Conservation (phyloP, 768 basidiomycete species). For the Leccinum rimulosum region DNA sequence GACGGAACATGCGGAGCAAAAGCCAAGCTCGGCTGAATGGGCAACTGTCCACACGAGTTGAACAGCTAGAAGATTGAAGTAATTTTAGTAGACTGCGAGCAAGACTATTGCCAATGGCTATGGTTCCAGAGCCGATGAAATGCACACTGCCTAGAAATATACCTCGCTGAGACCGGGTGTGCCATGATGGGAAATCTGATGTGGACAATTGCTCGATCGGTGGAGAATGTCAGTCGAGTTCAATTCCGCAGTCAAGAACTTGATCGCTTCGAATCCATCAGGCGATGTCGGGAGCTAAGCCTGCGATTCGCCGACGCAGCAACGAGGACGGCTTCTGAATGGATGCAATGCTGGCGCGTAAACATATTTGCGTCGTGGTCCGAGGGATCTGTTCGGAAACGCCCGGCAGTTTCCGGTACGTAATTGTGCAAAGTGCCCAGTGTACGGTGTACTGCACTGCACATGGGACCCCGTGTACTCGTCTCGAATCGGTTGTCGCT, state of each 20-base stretch:
- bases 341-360: not conserved
- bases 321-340: not conserved
- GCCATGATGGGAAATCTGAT: not conserved
- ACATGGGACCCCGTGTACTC: not conserved
- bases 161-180: not conserved
- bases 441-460: not conserved
- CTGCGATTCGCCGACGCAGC: not conserved
- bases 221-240: slow-evolving; percentile 10
- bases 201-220: slow-evolving; percentile 2
- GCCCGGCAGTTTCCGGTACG: not conserved
- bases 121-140: not conserved
- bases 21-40: not conserved
- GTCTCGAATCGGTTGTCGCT: not conserved
- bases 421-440: not conserved
- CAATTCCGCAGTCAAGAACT: slow-evolving; percentile 3
- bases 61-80: not conserved
- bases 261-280: slow-evolving; percentile 5
- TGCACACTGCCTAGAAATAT: slow-evolving; percentile 3
- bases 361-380: not conserved
- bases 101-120: not conserved
- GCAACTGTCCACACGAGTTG: not conserved
- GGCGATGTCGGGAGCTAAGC: not conserved
- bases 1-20: slow-evolving; percentile 1
- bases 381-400: not conserved
- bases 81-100: not conserved